Base-by-base conservation (phyloP, 495 filamentous ascomycete species). In the Xylaria sp. region DNA sequence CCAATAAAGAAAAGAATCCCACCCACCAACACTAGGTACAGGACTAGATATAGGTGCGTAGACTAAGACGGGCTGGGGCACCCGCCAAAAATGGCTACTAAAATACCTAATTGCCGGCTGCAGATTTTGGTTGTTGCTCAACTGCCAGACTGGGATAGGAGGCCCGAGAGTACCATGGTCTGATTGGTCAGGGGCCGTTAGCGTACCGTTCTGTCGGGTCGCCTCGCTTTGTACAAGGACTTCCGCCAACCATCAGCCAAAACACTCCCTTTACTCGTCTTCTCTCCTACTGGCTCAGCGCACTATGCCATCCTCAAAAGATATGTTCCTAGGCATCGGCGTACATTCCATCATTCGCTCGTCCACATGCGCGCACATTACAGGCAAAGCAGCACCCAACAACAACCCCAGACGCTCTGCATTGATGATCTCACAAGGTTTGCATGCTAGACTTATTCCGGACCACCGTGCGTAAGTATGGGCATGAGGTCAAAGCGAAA, bases 171-270 rank as follows among this genome's bases (percentile, higher is more conserved):
- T 8, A 11, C 1, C 24, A 2, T 17, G 37, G 26, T 31, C 35
- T 63, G 68, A 70, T 70, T 70, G 55, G 68, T n/a, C 21, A 14
- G 44, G n/a, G n/a, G 17, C 6, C 1, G 24, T 53, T 70, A 63
- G 58, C 59, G 43, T 70, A 5, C 68, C 68, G 35, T 0, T 29
- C 55, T 70, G 68, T 70, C 68, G 68, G 68, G 68, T 70, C 46
- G 24, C 11, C 43, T 62, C 44, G 21, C 41, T 31, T 61, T 21
- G 24, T 41, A 59, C 59, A 14, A 43, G 37, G 59, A 62, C 26
- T 17, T n/a, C 40, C 43, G 26, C 61, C 61, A 33, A 29, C 26
- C 61, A 26, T 48, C 26, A 31, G 21, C 46, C 26, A 12, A 65
- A 50, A 37, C 26, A 29, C 26, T 12, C 5, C n/a, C 19, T 31